Conservation (phyloP, 2,329 filamentous ascomycete genomes). For the Macrophomina pseudophaseolina region DNA sequence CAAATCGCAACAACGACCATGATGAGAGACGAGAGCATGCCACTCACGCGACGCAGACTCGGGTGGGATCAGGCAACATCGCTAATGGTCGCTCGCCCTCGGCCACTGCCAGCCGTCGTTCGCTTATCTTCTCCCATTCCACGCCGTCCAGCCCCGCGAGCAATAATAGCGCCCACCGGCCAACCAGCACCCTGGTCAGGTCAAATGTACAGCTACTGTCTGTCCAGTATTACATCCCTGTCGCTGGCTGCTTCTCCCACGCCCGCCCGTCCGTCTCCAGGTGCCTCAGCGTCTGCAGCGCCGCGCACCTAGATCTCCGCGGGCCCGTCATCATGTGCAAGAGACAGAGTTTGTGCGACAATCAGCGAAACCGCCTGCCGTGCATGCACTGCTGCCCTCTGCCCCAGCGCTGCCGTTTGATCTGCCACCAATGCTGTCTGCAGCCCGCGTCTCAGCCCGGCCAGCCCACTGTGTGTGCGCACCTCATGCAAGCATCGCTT, state of each 20-base stretch:
- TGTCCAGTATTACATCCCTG: neutral
- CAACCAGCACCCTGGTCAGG: neutral
- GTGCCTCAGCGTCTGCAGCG: neutral
- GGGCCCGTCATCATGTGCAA: neutral
- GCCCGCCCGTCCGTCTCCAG: neutral
- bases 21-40: neutral
- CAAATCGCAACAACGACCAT: neutral
- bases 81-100: neutral
- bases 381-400: neutral
- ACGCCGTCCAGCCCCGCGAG: neutral
- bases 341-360: neutral
- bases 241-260: neutral
- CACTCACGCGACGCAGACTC: neutral
- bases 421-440: neutral
- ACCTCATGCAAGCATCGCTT: slow-evolving; percentile 1
- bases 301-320: neutral
- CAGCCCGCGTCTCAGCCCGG: neutral
- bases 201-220: neutral
- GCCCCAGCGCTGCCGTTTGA: neutral
- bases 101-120: neutral
- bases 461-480: neutral
- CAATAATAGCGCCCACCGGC: neutral
- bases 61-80: neutral
- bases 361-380: neutral
- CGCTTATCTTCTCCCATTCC: slow-evolving; percentile 17